Evolutionary conservation across 257 asterid species (phyloP), one percentile per base, ranked within the genome.

Genomic region (Parsonsia alboflavescens): DNA sequence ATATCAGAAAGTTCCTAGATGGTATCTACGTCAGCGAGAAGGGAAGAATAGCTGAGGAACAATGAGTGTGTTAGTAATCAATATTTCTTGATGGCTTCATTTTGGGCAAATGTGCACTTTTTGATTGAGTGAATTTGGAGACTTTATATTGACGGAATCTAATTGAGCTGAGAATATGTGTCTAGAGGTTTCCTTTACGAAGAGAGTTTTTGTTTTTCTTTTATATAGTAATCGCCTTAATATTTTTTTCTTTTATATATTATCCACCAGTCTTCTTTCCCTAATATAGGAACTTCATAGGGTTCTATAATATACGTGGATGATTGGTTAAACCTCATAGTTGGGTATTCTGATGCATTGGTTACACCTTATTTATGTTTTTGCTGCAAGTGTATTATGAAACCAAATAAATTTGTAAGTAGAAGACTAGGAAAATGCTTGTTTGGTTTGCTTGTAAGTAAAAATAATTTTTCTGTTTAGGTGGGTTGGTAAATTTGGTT

Each of bases 1-100:
- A 91, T 76, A 91, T 91, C 75, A 71, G 96, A 78, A 91, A 91
- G 81, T 91, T 91, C 68, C 93, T 91, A 46, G 97, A 89, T 9
- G 97, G 97, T 79, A 89, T 91, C 83, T 89, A 91, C 59, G 97
- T 91, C 10, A 89, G 97, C 19, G 94, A 91, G 84, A 91, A 88
- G 82, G 94, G 94, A n/a, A 77, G 85, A 65, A 91, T 91, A 64
- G 88, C 65, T 2, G 91, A 62, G 69, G 96, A 85, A 54, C 92
- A 89, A 28, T 90, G 82, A 49, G 45, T 77, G 42, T 28, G 48
- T 30, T 28, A 44, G 65, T 66, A 73, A 68, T 70, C 45, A 58
- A 36, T 50, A 10, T 67, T 62, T 50, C 21, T 26, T 63, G 44
- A 45, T 61, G 63, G 30, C 77, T 66, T 30, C 21, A 19, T 73